Percentiles rank a stretch among this genome's conserved stretches.
Evolutionary conservation across 768 basidiomycete species (phyloP).

Genomic region (Clitopilus passeckerianus): DNA sequence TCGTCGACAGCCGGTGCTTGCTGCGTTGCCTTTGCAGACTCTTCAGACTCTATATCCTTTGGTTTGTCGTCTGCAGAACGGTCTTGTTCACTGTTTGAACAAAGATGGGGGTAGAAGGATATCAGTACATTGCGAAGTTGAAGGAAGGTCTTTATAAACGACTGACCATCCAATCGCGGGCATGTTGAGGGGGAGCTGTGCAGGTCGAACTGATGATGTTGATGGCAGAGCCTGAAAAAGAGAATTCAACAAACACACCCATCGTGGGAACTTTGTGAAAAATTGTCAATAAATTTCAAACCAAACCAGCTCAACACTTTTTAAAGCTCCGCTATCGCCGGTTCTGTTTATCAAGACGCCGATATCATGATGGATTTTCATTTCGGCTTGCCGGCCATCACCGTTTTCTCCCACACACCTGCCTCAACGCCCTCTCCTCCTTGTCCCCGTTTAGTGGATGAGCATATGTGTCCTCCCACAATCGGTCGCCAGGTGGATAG

Average conservation of each 20-base stretch:
- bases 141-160: conserved; percentile 7
- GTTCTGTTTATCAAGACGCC: conserved; percentile 9
- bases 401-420: conserved; percentile 4
- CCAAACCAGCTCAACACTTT: conserved; percentile 7
- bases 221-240: conserved; percentile 13
- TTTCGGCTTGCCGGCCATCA: conserved; percentile 20
- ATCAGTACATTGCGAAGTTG: conserved; percentile 23
- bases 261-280: neutral
- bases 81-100: conserved; percentile 3
- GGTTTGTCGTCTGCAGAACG: conserved; percentile 8
- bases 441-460: neutral
- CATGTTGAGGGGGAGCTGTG: conserved; percentile 18
- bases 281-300: conserved; percentile 9
- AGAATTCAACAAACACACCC: conserved; percentile 9
- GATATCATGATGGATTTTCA: conserved; percentile 1
- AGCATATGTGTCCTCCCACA: neutral
- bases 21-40: conserved; percentile 17
- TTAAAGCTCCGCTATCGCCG: conserved; percentile 21
- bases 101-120: conserved; percentile 14
- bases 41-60: conserved; percentile 8
- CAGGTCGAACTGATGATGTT: conserved; percentile 12
- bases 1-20: conserved; percentile 5
- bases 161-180: conserved; percentile 27
- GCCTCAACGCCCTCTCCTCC: neutral
- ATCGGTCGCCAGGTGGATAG: neutral